Conservation (phyloP, 208 protist genomes). For the Crithidia mellificae region DNA sequence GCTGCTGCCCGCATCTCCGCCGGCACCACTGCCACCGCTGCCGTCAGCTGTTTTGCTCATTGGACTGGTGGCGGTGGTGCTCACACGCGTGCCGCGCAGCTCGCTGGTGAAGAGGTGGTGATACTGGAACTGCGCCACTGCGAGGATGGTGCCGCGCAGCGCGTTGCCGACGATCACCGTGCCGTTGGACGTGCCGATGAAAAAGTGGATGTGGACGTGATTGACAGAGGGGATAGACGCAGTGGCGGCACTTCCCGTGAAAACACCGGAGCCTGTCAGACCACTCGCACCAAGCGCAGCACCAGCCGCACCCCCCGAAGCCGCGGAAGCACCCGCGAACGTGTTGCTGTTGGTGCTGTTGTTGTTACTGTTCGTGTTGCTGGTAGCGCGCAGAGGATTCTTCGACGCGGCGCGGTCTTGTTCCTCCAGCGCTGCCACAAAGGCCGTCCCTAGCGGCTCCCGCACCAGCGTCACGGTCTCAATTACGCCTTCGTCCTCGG, state of each 20-base stretch:
- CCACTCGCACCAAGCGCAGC: background rate
- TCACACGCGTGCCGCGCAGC: conserved; percentile 10
- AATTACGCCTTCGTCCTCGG: conserved; percentile 71
- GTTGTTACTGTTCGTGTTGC: background rate
- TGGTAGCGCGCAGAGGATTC: conserved; percentile 7
- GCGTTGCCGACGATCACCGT: conserved; percentile 82
- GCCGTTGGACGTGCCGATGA: conserved; percentile 85
- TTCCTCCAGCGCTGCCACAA: background rate
- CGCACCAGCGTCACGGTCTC: conserved; percentile 57
- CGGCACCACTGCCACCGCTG: too few species aligned
- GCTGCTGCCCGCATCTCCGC: background rate
- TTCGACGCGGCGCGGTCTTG: background rate
- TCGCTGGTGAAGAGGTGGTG: conserved; percentile 23
- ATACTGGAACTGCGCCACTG: conserved; percentile 67
- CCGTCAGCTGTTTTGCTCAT: background rate
- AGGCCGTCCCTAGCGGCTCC: conserved; percentile 26
- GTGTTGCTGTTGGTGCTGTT: background rate
- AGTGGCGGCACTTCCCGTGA: background rate
- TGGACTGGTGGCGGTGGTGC: conserved; percentile 5
- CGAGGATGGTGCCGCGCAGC: conserved; percentile 73
- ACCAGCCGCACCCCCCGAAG: too few species aligned
- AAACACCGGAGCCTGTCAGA: too few species aligned
- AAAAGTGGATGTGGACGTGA: conserved; percentile 69
- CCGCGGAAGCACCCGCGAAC: too few species aligned
- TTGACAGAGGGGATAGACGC: conserved; percentile 5